Conservation (phyloP, 306 rosid genomes). For the Abrus precatorius region DNA sequence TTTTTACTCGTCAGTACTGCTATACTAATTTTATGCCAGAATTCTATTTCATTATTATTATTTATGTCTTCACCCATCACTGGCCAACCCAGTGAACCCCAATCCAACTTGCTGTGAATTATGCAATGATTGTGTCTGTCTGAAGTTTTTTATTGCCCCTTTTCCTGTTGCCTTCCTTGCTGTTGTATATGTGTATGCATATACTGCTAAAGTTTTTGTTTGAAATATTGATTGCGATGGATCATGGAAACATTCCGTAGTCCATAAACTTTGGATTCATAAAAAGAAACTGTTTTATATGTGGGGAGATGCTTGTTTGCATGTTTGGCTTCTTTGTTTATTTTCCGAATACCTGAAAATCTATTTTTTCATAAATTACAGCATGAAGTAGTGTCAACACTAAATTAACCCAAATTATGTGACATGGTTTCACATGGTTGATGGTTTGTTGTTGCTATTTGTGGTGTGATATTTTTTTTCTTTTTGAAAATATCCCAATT, state of each 20-base stretch:
- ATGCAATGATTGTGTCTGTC: not conserved
- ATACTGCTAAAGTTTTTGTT: constrained; percentile 13
- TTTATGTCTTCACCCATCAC: constrained; percentile 34
- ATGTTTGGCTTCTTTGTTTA: constrained; percentile 21
- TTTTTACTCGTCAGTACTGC: constrained; percentile 17
- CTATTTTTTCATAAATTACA: constrained; percentile 16
- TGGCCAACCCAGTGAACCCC: constrained; percentile 19
- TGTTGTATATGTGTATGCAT: constrained; percentile 27
- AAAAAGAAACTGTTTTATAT: constrained; percentile 8
- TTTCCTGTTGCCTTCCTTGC: not conserved
- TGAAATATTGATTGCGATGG: constrained; percentile 29
- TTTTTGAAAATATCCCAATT: not conserved
- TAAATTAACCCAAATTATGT: not conserved
- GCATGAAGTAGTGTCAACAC: not conserved
- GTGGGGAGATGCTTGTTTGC: constrained; percentile 18
- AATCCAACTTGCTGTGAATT: constrained; percentile 20
- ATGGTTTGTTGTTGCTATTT: constrained; percentile 12
- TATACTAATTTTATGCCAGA: constrained; percentile 6
- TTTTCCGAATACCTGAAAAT: constrained; percentile 12
- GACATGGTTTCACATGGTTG: constrained; percentile 14
- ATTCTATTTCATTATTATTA: not conserved
- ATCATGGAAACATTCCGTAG: constrained; percentile 18
- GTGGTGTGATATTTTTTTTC: constrained; percentile 16
- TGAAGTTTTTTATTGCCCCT: not conserved
- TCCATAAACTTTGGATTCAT: not conserved